These are phyloP conservation scores for Salix caprea DNA, from an alignment of 345 rosid genomes.

Conservation along the genomic window DNA sequence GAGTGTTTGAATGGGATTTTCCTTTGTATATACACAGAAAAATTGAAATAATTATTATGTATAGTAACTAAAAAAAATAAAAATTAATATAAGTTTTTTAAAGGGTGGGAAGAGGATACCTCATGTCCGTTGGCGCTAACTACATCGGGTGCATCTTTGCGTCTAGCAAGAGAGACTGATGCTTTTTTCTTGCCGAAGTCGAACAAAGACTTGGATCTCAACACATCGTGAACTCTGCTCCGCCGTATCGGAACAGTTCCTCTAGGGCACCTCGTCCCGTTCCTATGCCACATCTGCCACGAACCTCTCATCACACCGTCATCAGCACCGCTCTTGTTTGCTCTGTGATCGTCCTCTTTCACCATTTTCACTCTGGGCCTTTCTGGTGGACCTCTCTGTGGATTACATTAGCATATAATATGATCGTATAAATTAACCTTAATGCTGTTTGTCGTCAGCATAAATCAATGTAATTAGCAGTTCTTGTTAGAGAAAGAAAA, in stretches of 20 bases:
- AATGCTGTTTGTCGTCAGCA: not conserved
- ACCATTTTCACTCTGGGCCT: constrained; percentile 14
- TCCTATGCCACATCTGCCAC: constrained; percentile 34
- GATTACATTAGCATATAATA: not conserved
- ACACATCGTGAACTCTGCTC: constrained; percentile 19
- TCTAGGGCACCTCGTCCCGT: constrained; percentile 32
- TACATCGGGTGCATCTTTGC: constrained; percentile 64
- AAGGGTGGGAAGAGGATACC: constrained; percentile 6
- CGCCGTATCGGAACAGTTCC: constrained; percentile 29
- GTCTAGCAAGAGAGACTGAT: constrained; percentile 25
- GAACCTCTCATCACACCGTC: constrained; percentile 29
- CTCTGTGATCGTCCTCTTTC: constrained; percentile 18
- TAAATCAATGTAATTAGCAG: not conserved
- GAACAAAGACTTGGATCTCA: constrained; percentile 59
- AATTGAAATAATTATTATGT: not conserved
- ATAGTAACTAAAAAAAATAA: not conserved
- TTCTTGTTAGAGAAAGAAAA: not conserved
- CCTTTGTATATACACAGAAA: not conserved
- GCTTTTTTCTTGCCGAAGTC: constrained; percentile 73
- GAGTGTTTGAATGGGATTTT: not conserved
- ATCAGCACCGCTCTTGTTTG: not conserved
- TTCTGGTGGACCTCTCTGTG: constrained; percentile 53
- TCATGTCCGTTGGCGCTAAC: constrained; percentile 51
- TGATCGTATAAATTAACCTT: not conserved
- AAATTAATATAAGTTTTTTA: not conserved